A percentile compares a stretch with the other conserved stretches of the same genome.
Conservation (phyloP, 371 early-diverging fungal species). For the Mucor sp. region DNA sequence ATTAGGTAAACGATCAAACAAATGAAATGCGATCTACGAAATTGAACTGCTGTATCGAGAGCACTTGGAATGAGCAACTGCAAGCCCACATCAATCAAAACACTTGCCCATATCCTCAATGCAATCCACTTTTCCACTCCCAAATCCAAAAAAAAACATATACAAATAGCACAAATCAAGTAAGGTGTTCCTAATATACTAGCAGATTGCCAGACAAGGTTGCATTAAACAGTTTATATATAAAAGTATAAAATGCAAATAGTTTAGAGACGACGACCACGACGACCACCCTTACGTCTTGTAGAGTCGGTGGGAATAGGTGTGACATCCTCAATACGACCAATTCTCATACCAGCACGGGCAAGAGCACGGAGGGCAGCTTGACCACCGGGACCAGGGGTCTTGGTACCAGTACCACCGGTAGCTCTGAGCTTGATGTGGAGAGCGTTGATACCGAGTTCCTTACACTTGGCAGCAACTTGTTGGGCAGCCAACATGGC, state of each 20-base stretch:
- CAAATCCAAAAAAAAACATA: background rate
- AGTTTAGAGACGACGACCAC: slow-evolving; percentile 99
- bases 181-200: background rate
- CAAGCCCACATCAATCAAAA: no score
- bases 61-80: no score
- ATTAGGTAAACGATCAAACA: no score
- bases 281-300: slow-evolving; percentile 99
- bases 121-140: no score
- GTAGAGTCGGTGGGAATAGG: slow-evolving; percentile 99
- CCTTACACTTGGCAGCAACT: slow-evolving; percentile 98
- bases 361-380: slow-evolving; percentile 99
- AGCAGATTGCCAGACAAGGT: background rate
- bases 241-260: background rate
- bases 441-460: slow-evolving; percentile 98
- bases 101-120: no score
- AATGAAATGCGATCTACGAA: no score
- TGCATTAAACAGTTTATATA: background rate
- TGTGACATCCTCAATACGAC: slow-evolving; percentile 99
- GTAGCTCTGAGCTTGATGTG: slow-evolving; percentile 99
- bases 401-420: slow-evolving; percentile 99
- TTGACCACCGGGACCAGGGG: slow-evolving; percentile 99
- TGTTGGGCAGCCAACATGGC: slow-evolving; percentile 99
- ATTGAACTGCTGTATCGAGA: no score
- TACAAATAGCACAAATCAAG: background rate
- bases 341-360: slow-evolving; percentile 98